Conservation (phyloP, 306 rosid genomes). For the Citrullus mucosospermus region DNA sequence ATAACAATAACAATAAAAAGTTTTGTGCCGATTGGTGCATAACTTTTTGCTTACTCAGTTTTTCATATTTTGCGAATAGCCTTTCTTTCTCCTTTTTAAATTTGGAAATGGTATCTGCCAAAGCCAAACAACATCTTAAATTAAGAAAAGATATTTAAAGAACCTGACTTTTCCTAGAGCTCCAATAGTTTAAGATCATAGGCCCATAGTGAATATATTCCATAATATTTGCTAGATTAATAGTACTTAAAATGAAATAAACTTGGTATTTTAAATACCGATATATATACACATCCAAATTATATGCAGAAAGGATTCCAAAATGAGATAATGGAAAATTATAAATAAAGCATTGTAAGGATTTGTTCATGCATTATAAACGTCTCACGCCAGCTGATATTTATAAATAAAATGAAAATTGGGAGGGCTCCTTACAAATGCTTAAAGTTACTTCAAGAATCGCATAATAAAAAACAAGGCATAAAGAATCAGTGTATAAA, state of each 20-base stretch:
- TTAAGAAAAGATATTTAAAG: not conserved
- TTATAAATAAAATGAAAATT: too few species aligned
- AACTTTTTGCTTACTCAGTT: slow-evolving; percentile 49
- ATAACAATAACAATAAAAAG: not conserved
- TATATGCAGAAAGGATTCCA: not conserved
- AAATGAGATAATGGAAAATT: not conserved
- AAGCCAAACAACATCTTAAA: not conserved
- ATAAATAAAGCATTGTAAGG: not conserved
- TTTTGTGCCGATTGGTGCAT: not conserved
- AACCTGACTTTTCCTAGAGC: not conserved
- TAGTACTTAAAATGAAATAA: not conserved
- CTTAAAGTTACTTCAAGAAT: too few species aligned
- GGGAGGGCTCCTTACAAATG: too few species aligned
- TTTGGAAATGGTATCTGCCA: slow-evolving; percentile 60
- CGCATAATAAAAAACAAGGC: too few species aligned
- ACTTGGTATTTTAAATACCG: not conserved
- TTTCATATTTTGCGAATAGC: slow-evolving; percentile 65
- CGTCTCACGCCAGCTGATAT: too few species aligned
- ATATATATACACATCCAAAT: not conserved
- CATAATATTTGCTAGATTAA: not conserved
- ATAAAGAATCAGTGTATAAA: too few species aligned
- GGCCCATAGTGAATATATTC: not conserved
- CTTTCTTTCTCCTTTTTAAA: slow-evolving; percentile 90
- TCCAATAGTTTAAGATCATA: not conserved
- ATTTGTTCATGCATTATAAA: not conserved